A percentile compares a stretch with the other conserved stretches of the same genome.
phyloP scores from a whole-genome alignment of 768 basidiomycete species.

The Leccinellum luteum region DNA sequence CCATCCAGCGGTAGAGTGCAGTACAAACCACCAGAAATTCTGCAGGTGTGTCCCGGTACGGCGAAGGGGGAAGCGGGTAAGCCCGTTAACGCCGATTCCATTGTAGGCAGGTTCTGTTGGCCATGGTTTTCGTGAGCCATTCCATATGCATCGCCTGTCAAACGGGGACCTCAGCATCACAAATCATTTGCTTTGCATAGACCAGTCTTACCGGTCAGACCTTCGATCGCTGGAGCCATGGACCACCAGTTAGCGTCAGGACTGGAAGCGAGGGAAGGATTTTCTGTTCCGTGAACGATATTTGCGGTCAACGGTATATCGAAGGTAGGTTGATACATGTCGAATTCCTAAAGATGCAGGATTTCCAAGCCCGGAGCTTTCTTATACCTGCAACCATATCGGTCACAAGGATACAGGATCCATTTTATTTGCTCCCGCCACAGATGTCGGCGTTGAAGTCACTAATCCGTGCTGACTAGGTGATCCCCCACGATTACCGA shows the following conservation, averaged over 20 bases:
- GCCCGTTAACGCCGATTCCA: background rate
- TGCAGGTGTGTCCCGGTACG: background rate
- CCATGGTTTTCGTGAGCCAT: background rate
- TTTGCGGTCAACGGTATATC: background rate
- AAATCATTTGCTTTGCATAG: background rate
- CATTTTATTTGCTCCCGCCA: background rate
- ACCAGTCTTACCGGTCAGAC: background rate
- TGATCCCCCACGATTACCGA: background rate
- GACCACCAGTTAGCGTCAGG: background rate
- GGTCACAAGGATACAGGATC: background rate
- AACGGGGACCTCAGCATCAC: background rate
- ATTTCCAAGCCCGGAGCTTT: background rate
- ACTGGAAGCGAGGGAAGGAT: background rate
- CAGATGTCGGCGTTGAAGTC: no score
- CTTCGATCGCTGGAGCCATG: background rate
- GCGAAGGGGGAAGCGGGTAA: background rate
- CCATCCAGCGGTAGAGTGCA: slow-evolving; percentile 1
- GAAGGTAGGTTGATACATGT: slow-evolving; percentile 5
- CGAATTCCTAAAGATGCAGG: background rate
- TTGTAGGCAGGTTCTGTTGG: background rate
- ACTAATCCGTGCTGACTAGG: background rate
- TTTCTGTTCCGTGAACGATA: background rate
- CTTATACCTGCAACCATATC: background rate
- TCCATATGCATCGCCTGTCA: background rate
- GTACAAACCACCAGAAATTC: background rate